Conservation (phyloP, 202 grass and related monocot genomes). For the Setaria viridis region DNA sequence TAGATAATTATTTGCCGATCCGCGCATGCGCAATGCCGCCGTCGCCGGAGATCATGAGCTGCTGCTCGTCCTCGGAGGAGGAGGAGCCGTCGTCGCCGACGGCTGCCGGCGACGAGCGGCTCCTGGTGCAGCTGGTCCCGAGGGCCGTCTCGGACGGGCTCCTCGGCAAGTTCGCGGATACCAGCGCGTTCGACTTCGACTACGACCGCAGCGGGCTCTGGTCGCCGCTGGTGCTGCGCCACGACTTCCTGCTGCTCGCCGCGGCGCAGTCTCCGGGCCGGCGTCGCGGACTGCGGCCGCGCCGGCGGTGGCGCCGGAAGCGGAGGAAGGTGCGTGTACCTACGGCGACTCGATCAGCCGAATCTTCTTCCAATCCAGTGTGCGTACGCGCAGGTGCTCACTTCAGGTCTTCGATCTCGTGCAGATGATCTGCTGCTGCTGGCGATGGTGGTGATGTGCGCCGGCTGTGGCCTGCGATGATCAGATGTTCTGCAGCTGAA, state of each 20-base stretch:
- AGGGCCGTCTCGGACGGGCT: conserved; percentile 67
- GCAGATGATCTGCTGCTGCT: conserved; percentile 62
- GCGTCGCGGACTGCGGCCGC: not conserved
- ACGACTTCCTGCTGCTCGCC: conserved; percentile 47
- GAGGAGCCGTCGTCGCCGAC: not conserved
- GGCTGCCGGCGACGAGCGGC: not conserved
- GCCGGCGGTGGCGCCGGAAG: conserved; percentile 36
- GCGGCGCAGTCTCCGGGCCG: conserved; percentile 20
- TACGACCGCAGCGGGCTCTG: conserved; percentile 79
- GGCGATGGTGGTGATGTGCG: conserved; percentile 27
- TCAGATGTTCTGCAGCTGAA: not conserved
- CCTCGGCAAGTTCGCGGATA: conserved; percentile 78
- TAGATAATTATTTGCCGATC: too few species aligned
- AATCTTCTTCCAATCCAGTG: not conserved
- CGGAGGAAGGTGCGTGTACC: conserved; percentile 45
- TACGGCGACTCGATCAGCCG: not conserved
- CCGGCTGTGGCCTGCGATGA: not conserved
- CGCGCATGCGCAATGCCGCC: not conserved
- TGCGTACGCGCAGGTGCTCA: too few species aligned
- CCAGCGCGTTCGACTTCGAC: conserved; percentile 84
- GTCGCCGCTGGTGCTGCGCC: conserved; percentile 75
- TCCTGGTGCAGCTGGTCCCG: conserved; percentile 64
- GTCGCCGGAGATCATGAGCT: conserved; percentile 42
- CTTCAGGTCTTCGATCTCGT: too few species aligned
- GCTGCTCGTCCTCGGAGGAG: not conserved